Base-by-base conservation (phyloP, 73 alveolate genomes). In the Stentor roeselii region DNA sequence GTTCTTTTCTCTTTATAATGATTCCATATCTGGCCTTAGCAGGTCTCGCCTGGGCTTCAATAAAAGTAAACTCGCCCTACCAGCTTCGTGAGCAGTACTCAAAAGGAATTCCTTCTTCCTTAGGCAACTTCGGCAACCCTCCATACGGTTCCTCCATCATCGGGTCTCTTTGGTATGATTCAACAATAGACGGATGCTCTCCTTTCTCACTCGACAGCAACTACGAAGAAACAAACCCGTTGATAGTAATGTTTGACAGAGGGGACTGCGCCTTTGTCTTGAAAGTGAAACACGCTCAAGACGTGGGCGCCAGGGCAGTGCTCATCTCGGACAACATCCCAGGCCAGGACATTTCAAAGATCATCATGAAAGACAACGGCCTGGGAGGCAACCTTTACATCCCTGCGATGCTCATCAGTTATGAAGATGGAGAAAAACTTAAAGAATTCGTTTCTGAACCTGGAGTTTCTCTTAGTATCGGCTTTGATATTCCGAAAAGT, bases 281-380 rank as follows among this genome's bases (percentile, higher is more conserved):
- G 21, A 86, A 92, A 88, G 97, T 90, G 0, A 83, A 93, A 82
- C 86, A 92, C 61, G 97, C 91, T 32, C 92, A 92, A 91, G 84
- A 37, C 78, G 86, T 83, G 2, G 96, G 97, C 36, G 96, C 90
- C 78, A 87, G 86, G 35, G 91, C 91, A 93, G 59, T 92, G 59
- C 27, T 92, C 11, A 84, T 92, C 21, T 86, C 82, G 2, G 85
- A 92, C 76, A 87, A 90, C 86, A 39, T 59, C 42, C 60, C 36
- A n/a, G 94, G 86, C 42, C 59, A 11, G 6, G 78, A 91, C 60
- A 85, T 90, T 58, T 82, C 86, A 74, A 74, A 87, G 35, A 67
- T 90, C 41, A 84, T 92, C 59, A 89, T 92, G 94, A 84, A 89
- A 14, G 96, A 90, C 84, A 88, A 86, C 82, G 95, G 95, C 1